Percentiles rank a stretch among this genome's conserved stretches.
Evolutionary conservation across 2,329 filamentous ascomycete species (phyloP).

Genomic region (Colletotrichum spinosum): DNA sequence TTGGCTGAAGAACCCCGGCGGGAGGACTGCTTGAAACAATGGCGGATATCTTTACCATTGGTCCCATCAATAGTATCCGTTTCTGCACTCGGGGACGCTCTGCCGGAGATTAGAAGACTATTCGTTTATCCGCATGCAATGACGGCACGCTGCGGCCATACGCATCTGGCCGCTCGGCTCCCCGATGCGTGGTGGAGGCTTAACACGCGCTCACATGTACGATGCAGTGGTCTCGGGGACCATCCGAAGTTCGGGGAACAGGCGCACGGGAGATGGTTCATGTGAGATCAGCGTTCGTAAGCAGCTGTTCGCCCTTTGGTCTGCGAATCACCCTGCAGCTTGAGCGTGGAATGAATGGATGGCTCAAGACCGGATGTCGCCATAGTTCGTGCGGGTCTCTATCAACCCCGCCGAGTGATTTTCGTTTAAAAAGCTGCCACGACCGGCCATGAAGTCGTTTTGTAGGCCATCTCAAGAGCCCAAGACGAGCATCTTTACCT

Average conservation of each 20-base stretch:
- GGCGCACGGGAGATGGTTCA: too few relatives aligned
- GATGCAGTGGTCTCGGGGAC: not conserved
- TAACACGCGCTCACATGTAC: too few relatives aligned
- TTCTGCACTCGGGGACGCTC: too few relatives aligned
- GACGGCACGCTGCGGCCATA: too few relatives aligned
- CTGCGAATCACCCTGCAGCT: not conserved
- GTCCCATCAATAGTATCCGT: too few relatives aligned
- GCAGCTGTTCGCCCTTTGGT: not conserved
- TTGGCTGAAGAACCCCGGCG: conserved; percentile 10
- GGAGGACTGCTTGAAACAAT: not conserved
- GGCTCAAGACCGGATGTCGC: conserved; percentile 26
- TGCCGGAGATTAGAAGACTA: too few relatives aligned
- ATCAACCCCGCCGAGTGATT: conserved; percentile 17
- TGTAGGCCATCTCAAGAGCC: too few relatives aligned
- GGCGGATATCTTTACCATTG: not conserved
- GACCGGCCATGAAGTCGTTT: not conserved
- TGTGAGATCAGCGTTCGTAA: conserved; percentile 1
- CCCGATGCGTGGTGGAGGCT: too few relatives aligned
- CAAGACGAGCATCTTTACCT: too few relatives aligned
- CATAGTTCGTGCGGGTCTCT: conserved; percentile 20
- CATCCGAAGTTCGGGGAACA: conserved; percentile 12
- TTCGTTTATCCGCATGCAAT: too few relatives aligned
- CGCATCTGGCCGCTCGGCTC: too few relatives aligned
- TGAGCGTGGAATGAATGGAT: not conserved
- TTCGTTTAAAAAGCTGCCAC: conserved; percentile 2